Evolutionary conservation across 495 filamentous ascomycete species (phyloP), one percentile per base, ranked within the genome.

Genomic region (Penicillium egyptiacum): DNA sequence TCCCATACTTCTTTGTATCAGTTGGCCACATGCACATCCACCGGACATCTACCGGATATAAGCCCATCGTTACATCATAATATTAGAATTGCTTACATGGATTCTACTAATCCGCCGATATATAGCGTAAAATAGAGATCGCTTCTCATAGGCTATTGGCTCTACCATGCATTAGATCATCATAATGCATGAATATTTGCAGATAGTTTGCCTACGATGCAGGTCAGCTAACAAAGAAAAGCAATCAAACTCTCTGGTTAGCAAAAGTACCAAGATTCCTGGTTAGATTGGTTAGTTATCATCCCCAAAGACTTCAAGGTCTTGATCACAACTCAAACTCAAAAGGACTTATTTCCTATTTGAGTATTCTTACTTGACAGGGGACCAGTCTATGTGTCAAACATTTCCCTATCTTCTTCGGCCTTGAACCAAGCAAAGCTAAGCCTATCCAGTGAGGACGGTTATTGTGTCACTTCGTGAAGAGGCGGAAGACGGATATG

Each of bases 401-500:
- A 14, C 3, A 4, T 33, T 4, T 33, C 11, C 11, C 28, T 33
- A 10, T 33, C 12, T 14, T 11, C 11, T 33, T 33, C 9, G 6
- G 11, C 4, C 12, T 16, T 6, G n/a, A 39, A 39, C 35, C 6
- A 39, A 39, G 2, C 9, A n/a, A 0, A 17, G 17, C 16, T 17
- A 39, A 39, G 16, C 35, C 23, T 14, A 31, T 31, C 30, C 28
- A 30, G 28, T 33, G 5, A 0, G 10, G 30, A 33, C 30, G 4
- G 30, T 31, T 31, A 2, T n/a, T 17, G 26, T 26, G 28, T 12
- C 37, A 1, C 28, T 9, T 10, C 30, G 26, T 6, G 26, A 16
- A 22, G 28, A 31, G 45, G 23, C 63, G 61, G 59, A 65, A 55
- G 35, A 41, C 64, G 64, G 66, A 69, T 56, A 33, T 19, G 12